Evolutionary conservation across 805 yeast genomes (phyloP).

Genomic region (Yamadazyma sp.): DNA sequence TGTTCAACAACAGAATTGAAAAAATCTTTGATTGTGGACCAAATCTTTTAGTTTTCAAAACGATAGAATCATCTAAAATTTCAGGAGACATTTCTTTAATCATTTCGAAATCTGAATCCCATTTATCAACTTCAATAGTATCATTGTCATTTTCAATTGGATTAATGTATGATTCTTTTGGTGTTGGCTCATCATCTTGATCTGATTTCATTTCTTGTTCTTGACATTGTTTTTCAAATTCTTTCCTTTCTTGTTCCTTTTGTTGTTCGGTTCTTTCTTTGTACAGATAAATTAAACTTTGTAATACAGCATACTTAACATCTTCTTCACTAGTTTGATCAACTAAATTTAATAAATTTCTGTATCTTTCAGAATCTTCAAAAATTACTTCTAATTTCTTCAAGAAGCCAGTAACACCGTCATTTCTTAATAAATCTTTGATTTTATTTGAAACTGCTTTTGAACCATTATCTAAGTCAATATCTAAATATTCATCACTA

Average conservation of each 20-base stretch:
- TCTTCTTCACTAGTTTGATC: conserved; percentile 16
- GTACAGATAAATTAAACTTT: conserved; percentile 15
- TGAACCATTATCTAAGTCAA: conserved; percentile 23
- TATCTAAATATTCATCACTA: conserved; percentile 20
- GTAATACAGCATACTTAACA: conserved; percentile 20
- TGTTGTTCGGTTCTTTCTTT: conserved; percentile 2
- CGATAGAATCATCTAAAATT: neutral
- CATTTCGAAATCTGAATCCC: neutral
- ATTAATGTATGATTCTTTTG: neutral
- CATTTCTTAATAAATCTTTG: conserved; percentile 14
- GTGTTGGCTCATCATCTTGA: neutral
- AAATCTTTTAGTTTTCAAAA: conserved; percentile 13
- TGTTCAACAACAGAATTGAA: conserved; percentile 23
- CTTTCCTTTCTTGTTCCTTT: neutral
- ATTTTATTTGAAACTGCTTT: conserved; percentile 14
- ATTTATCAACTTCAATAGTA: conserved; percentile 4
- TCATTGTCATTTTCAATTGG: neutral
- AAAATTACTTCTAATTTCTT: conserved; percentile 9
- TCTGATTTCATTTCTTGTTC: neutral
- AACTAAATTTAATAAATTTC: conserved; percentile 17
- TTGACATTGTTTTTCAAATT: neutral
- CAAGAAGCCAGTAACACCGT: conserved; percentile 17
- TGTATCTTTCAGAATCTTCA: conserved; percentile 22
- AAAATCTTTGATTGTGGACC: conserved; percentile 18
- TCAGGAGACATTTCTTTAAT: neutral